phyloP scores from a whole-genome alignment of 352 stramenopile species.

The Phytopythium kandeliae region DNA sequence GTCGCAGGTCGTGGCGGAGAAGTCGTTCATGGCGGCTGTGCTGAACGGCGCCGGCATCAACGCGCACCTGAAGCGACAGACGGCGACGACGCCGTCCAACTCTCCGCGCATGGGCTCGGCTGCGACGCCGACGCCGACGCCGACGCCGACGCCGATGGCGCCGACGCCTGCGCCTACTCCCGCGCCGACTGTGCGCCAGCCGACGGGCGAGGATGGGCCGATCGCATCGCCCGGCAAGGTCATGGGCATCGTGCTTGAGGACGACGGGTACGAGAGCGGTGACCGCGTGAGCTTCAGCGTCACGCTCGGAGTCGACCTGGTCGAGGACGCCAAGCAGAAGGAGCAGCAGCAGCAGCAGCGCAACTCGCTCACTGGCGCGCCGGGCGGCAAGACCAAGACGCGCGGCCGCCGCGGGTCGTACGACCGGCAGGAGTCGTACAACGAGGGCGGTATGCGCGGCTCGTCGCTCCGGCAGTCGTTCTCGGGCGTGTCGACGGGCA shows the following conservation, averaged over 20 bases:
- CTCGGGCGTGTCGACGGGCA: conserved; percentile 19
- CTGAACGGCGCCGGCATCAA: conserved; percentile 27
- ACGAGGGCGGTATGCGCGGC: conserved; percentile 11
- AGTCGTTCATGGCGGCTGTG: conserved; percentile 43
- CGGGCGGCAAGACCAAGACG: conserved; percentile 21
- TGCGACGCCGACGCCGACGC: conserved; percentile 6
- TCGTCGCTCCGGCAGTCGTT: conserved; percentile 35
- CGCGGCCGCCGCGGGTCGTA: conserved; percentile 17
- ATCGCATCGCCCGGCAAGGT: conserved; percentile 66
- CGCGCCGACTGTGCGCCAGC: conserved; percentile 47
- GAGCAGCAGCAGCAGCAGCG: conserved; percentile 31
- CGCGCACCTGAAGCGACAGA: conserved; percentile 13
- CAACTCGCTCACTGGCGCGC: conserved; percentile 32
- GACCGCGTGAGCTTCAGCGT: conserved; percentile 83
- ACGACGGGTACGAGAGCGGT: conserved; percentile 41
- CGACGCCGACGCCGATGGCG: too few species aligned
- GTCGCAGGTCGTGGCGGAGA: conserved; percentile 25
- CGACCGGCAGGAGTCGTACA: conserved; percentile 18
- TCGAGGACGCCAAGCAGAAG: conserved; percentile 66
- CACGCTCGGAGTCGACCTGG: conserved; percentile 60
- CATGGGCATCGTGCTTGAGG: conserved; percentile 67
- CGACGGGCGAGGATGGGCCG: conserved; percentile 70
- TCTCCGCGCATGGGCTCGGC: neutral
- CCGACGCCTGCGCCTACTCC: too few species aligned
- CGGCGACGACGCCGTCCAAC: conserved; percentile 9